These are phyloP conservation scores for Coelastrella sp. DNA, from an alignment of 139 green algal species.

Conservation along the genomic window DNA sequence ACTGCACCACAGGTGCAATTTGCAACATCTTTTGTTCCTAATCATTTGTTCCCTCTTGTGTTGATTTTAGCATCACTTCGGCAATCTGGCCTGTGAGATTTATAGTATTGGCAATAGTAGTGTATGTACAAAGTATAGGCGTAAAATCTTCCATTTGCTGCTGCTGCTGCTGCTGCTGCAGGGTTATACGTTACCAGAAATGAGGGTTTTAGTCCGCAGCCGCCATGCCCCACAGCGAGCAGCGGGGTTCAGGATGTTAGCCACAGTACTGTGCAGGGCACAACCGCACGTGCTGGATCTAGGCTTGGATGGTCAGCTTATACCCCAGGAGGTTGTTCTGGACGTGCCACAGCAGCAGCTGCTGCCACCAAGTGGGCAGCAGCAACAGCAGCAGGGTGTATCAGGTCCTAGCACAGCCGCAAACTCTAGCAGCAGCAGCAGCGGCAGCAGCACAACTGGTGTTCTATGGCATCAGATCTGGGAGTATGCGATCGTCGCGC, in stretches of 20 bases:
- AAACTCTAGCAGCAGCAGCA: background rate
- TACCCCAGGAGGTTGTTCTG: conserved; percentile 25
- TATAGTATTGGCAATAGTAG: no score
- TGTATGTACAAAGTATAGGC: no score
- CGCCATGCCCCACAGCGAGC: conserved; percentile 64
- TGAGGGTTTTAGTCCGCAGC: conserved; percentile 70
- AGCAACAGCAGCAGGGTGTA: background rate
- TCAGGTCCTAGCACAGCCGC: background rate
- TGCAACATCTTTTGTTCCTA: no score
- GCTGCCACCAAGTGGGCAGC: background rate
- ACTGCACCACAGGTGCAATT: conserved; percentile 21
- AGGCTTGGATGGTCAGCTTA: background rate
- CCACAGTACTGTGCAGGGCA: conserved; percentile 55
- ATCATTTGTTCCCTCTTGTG: no score
- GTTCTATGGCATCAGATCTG: conserved; percentile 71
- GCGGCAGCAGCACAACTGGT: background rate
- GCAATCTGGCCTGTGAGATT: no score
- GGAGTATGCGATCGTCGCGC: conserved; percentile 61
- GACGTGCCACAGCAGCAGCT: conserved; percentile 17
- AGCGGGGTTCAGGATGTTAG: conserved; percentile 66
- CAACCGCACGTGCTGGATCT: conserved; percentile 40
- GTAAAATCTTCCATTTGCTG: no score
- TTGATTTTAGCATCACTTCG: no score
- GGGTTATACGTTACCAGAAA: conserved; percentile 75
- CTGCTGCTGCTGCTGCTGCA: no score